phyloP scores from a whole-genome alignment of 805 yeast species.

The Pichia pseudocactophila region DNA sequence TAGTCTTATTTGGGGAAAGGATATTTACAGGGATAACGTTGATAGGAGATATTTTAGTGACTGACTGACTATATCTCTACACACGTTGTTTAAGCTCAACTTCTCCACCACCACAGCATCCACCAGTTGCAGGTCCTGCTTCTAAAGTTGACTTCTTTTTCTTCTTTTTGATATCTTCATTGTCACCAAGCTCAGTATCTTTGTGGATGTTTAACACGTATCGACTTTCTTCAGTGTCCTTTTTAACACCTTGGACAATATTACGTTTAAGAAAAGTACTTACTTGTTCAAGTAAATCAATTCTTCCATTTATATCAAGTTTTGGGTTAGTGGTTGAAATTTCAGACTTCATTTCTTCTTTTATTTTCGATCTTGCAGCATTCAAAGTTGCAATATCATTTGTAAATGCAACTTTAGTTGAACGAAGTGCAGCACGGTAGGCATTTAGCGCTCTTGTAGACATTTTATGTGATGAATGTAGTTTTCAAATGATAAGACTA shows the following conservation, averaged over 20 bases:
- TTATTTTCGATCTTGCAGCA: conserved; percentile 56
- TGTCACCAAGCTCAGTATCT: conserved; percentile 85
- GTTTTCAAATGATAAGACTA: too few relatives aligned
- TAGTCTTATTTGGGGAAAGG: too few relatives aligned
- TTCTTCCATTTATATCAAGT: conserved; percentile 39
- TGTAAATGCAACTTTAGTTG: conserved; percentile 52
- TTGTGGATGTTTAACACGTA: conserved; percentile 63
- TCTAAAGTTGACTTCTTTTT: conserved; percentile 31
- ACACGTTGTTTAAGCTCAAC: conserved; percentile 23
- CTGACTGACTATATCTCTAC: too few relatives aligned
- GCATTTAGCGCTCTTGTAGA: conserved; percentile 31
- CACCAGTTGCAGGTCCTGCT: conserved; percentile 31
- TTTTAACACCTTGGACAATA: conserved; percentile 74
- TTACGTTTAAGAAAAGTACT: conserved; percentile 59
- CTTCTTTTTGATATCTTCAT: conserved; percentile 60
- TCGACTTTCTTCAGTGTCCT: conserved; percentile 29
- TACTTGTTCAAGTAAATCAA: conserved; percentile 59
- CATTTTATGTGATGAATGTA: conserved; percentile 5
- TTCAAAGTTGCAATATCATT: conserved; percentile 38
- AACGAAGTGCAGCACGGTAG: conserved; percentile 58
- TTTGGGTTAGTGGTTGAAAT: conserved; percentile 35
- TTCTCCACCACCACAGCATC: conserved; percentile 52
- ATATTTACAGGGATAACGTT: not conserved
- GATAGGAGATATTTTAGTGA: too few relatives aligned
- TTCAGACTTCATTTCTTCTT: conserved; percentile 37